Percentiles rank a stretch among this genome's conserved stretches.
These are phyloP conservation scores for Trichoderma cornu-damae DNA, from an alignment of 2,329 filamentous ascomycete species.

Conservation along the genomic window DNA sequence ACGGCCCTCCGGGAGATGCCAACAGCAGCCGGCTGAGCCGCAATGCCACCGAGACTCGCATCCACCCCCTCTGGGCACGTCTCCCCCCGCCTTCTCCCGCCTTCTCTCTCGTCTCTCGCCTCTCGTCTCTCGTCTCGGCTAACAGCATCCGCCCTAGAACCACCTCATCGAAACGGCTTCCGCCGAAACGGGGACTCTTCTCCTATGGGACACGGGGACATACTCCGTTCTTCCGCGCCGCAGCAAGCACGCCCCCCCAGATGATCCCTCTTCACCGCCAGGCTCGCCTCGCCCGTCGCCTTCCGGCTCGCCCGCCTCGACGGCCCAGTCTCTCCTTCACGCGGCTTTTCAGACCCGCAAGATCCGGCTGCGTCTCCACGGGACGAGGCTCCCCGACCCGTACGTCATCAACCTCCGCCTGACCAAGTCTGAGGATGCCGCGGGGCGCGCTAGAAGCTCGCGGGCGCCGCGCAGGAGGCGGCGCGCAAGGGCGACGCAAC, in stretches of 20 bases:
- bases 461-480: slow-evolving; percentile 19
- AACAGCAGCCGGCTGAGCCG: slow-evolving; percentile 50
- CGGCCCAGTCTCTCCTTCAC: slow-evolving; percentile 45
- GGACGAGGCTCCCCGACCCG: slow-evolving; percentile 46
- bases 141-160: slow-evolving; percentile 39
- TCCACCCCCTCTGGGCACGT: slow-evolving; percentile 55
- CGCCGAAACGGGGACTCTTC: slow-evolving; percentile 48
- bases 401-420: slow-evolving; percentile 55
- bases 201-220: slow-evolving; percentile 59
- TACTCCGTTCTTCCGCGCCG: slow-evolving; percentile 49
- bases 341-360: slow-evolving; percentile 50
- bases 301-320: slow-evolving; percentile 24
- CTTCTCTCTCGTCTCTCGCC: neutral
- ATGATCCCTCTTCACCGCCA: slow-evolving; percentile 31
- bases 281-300: slow-evolving; percentile 23
- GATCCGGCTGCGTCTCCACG: slow-evolving; percentile 52
- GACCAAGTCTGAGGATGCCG: slow-evolving; percentile 40
- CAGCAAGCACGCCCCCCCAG: slow-evolving; percentile 30
- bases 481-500: slow-evolving; percentile 1
- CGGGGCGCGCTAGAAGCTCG: slow-evolving; percentile 27
- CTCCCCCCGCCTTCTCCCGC: neutral
- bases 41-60: slow-evolving; percentile 57
- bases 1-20: slow-evolving; percentile 54
- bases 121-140: neutral
- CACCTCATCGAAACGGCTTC: slow-evolving; percentile 57